Evolutionary conservation across 176 grass and related monocot species (phyloP).

Genomic region (Secale cereale): DNA sequence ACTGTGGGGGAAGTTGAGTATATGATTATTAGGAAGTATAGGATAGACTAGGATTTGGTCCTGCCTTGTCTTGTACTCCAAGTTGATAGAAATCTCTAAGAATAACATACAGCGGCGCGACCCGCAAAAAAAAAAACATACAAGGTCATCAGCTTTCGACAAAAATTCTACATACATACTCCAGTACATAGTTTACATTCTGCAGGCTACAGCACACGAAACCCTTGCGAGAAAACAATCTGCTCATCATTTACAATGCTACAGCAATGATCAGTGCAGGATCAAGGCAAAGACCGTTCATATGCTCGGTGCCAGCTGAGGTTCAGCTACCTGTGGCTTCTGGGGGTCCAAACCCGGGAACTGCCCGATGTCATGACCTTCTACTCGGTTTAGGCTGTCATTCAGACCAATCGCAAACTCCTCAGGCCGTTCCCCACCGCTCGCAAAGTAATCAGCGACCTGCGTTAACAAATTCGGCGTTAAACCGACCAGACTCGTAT

Average conservation of each 20-base stretch:
- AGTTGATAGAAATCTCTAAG: background rate
- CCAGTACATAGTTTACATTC: slow-evolving; percentile 18
- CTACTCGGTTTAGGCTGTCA: slow-evolving; percentile 45
- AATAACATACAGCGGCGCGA: background rate
- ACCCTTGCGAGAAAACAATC: background rate
- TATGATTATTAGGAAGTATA: too few species aligned
- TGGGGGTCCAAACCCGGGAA: slow-evolving; percentile 56
- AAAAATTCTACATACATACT: slow-evolving; percentile 10
- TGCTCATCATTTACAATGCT: slow-evolving; percentile 44
- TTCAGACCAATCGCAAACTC: slow-evolving; percentile 70
- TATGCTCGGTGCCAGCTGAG: slow-evolving; percentile 27
- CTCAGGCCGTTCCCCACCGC: slow-evolving; percentile 27
- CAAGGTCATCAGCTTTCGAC: background rate
- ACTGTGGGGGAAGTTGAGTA: too few species aligned
- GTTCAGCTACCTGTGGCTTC: slow-evolving; percentile 40
- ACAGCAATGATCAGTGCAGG: slow-evolving; percentile 15
- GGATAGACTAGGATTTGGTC: too few species aligned
- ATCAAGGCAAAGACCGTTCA: background rate
- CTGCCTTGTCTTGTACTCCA: too few species aligned
- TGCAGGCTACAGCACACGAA: background rate
- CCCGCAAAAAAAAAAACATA: too few species aligned
- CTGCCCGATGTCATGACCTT: slow-evolving; percentile 86
- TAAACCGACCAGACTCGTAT: background rate
- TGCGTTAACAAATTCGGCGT: slow-evolving; percentile 23
- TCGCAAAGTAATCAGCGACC: slow-evolving; percentile 72